Conservation (phyloP, 208 protist genomes). For the Acanthamoeba healyi region DNA sequence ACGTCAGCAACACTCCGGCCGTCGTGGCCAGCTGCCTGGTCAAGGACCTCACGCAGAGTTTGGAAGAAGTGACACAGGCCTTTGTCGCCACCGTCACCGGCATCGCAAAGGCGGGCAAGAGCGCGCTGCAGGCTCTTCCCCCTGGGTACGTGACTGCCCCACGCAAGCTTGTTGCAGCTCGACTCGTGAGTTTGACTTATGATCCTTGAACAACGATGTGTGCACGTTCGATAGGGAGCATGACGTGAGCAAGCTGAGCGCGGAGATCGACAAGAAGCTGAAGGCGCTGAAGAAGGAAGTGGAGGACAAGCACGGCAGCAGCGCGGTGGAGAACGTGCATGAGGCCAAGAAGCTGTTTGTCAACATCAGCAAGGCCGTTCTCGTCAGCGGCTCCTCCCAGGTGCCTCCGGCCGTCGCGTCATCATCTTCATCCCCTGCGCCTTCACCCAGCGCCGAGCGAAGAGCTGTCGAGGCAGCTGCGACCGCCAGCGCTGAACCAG, state of each 20-base stretch:
- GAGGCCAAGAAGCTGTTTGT: constrained; percentile 27
- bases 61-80: constrained; percentile 4
- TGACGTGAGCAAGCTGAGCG: background rate
- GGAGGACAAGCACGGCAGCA: background rate
- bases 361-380: constrained; percentile 50
- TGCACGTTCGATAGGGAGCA: background rate
- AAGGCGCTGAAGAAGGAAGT: constrained; percentile 33
- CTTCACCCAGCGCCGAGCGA: no score
- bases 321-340: constrained; percentile 6
- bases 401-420: background rate
- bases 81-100: background rate
- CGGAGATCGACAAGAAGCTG: background rate
- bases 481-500: no score
- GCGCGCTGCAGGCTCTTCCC: background rate
- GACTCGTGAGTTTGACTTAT: background rate
- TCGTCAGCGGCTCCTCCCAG: background rate
- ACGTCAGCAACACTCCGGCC: background rate
- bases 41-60: background rate
- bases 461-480: no score
- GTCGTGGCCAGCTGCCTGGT: background rate
- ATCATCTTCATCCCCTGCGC: background rate
- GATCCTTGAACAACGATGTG: no score
- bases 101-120: constrained; percentile 11
- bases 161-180: background rate
- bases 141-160: background rate